These are phyloP conservation scores for Oryza australiensis DNA, from an alignment of 176 grass and related monocot genomes.

Conservation along the genomic window DNA sequence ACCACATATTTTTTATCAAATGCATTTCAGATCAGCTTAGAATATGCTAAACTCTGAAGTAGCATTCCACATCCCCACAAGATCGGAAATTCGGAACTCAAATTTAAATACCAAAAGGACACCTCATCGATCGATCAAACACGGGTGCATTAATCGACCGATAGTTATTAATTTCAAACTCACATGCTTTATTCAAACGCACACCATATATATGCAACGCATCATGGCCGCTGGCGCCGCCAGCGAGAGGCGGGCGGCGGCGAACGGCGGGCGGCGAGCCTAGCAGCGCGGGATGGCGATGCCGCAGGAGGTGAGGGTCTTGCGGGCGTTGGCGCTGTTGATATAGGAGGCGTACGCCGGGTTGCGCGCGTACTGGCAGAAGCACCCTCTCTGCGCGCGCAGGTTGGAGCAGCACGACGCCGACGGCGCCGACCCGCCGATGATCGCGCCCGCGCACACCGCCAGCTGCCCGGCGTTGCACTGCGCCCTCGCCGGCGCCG, in stretches of 20 bases:
- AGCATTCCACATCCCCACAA: no score
- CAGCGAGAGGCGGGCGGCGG: no score
- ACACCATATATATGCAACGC: neutral
- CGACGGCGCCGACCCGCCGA: constrained; percentile 19
- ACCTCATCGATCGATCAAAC: no score
- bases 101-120: no score
- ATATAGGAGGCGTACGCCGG: constrained; percentile 38
- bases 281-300: constrained; percentile 46
- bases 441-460: constrained; percentile 36
- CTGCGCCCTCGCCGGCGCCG: constrained; percentile 16
- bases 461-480: constrained; percentile 31
- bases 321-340: constrained; percentile 30
- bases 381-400: constrained; percentile 38
- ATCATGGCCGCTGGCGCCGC: neutral
- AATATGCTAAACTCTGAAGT: no score
- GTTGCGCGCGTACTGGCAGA: constrained; percentile 50
- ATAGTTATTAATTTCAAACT: no score
- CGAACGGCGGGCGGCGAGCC: neutral
- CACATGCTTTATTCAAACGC: no score
- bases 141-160: no score
- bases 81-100: no score
- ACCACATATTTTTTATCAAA: no score
- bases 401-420: constrained; percentile 40
- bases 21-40: no score
- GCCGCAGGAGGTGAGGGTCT: neutral